Percentiles rank a stretch among this genome's conserved stretches.
These are phyloP conservation scores for Rhynchospora pubera DNA, from an alignment of 176 grass and related monocot genomes.

Conservation along the genomic window DNA sequence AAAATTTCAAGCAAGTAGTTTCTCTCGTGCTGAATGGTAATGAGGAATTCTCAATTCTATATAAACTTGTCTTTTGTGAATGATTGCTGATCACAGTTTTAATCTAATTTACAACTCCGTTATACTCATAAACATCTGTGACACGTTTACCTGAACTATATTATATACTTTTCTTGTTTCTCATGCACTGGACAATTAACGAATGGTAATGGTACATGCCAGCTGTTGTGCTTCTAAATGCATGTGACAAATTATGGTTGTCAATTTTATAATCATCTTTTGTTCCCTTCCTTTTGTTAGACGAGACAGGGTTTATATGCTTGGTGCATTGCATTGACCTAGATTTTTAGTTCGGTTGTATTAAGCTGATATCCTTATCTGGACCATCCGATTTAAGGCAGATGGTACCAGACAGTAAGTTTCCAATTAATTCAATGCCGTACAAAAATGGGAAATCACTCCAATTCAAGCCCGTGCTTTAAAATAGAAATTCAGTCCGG, in stretches of 20 bases:
- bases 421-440: neutral
- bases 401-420: neutral
- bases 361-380: neutral
- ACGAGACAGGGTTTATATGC: conserved; percentile 1
- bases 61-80: neutral
- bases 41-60: neutral
- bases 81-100: neutral
- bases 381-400: neutral
- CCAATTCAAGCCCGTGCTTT: neutral
- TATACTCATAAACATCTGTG: neutral
- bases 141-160: neutral
- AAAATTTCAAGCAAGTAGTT: no score
- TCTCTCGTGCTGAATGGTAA: neutral
- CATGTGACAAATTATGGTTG: conserved; percentile 11
- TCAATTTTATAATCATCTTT: conserved; percentile 6
- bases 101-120: neutral
- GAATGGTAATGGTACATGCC: neutral
- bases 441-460: neutral
- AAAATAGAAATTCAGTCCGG: neutral
- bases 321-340: neutral
- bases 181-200: neutral
- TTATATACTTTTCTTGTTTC: neutral
- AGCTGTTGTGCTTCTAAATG: conserved; percentile 2
- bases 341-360: neutral
- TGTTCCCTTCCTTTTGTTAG: conserved; percentile 12